Percentiles rank a stretch among this genome's conserved stretches.
Evolutionary conservation across 2,329 filamentous ascomycete species (phyloP).

Genomic region (Mycosphaerella sp.): DNA sequence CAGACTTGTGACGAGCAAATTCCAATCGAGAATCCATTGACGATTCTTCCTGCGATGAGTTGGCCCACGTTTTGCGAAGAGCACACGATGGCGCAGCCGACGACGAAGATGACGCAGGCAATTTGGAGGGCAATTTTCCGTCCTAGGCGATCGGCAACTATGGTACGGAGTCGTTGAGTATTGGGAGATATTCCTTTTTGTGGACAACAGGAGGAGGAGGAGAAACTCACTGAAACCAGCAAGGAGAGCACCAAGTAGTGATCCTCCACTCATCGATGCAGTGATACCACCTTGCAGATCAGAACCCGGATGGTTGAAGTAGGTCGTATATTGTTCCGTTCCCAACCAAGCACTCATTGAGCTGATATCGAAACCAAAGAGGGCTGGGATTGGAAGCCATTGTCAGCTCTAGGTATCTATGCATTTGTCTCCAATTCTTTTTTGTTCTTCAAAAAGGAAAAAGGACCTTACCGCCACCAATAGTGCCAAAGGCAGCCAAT

Average conservation of each 20-base stretch:
- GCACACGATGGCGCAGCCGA: slow-evolving; percentile 57
- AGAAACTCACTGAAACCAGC: slow-evolving; percentile 42
- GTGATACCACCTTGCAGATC: slow-evolving; percentile 61
- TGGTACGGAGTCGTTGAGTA: background rate
- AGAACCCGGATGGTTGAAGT: slow-evolving; percentile 56
- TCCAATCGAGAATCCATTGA: slow-evolving; percentile 65
- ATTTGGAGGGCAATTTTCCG: slow-evolving; percentile 48
- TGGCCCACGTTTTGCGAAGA: slow-evolving; percentile 59
- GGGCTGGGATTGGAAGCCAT: slow-evolving; percentile 24
- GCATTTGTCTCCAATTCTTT: no score
- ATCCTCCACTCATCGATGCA: slow-evolving; percentile 63
- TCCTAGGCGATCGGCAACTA: slow-evolving; percentile 49
- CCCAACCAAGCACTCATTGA: slow-evolving; percentile 59
- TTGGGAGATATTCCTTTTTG: no score
- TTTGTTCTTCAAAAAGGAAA: no score
- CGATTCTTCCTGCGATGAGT: slow-evolving; percentile 60
- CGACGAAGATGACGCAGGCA: slow-evolving; percentile 37
- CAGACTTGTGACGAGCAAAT: slow-evolving; percentile 63
- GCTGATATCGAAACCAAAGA: slow-evolving; percentile 66
- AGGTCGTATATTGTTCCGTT: slow-evolving; percentile 60
- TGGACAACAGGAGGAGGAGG: no score
- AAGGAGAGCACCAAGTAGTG: slow-evolving; percentile 55
- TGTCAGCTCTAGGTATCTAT: no score
- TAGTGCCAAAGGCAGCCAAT: slow-evolving; percentile 50
- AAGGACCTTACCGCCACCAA: slow-evolving; percentile 47